Percentiles rank a stretch among this genome's conserved stretches.
Conservation (phyloP, 805 yeast species). For the Candida peoriensis region DNA sequence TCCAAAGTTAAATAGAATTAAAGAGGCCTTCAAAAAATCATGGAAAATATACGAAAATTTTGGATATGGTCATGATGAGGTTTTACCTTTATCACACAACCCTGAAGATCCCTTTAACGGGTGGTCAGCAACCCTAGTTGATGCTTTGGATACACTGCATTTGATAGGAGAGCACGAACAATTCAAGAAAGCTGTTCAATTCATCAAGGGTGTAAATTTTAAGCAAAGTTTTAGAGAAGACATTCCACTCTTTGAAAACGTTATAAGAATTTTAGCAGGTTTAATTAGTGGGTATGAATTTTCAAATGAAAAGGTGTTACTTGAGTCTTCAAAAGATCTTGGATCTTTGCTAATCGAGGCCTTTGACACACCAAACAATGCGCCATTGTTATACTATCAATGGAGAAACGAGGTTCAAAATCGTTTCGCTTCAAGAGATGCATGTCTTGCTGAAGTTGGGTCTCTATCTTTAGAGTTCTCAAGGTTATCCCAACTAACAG, state of each 20-base stretch:
- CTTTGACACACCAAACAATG: constrained; percentile 53
- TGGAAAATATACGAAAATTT: constrained; percentile 39
- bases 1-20: constrained; percentile 28
- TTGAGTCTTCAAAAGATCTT: constrained; percentile 38
- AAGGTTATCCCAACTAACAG: constrained; percentile 45
- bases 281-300: constrained; percentile 48
- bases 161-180: constrained; percentile 40
- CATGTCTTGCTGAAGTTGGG: constrained; percentile 42
- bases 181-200: constrained; percentile 32
- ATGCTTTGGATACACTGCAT: constrained; percentile 45
- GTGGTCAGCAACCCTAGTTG: constrained; percentile 48
- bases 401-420: constrained; percentile 35
- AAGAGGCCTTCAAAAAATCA: constrained; percentile 33
- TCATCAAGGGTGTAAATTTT: constrained; percentile 35
- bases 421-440: constrained; percentile 32
- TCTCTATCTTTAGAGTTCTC: constrained; percentile 49
- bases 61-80: constrained; percentile 44
- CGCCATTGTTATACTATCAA: constrained; percentile 43
- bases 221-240: constrained; percentile 32
- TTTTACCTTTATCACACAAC: constrained; percentile 32
- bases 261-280: constrained; percentile 49
- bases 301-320: constrained; percentile 29
- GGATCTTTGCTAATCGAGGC: constrained; percentile 47
- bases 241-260: constrained; percentile 47
- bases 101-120: constrained; percentile 39